Evolutionary conservation across 176 grass and related monocot species (phyloP).

Genomic region (Hordeum marinum): DNA sequence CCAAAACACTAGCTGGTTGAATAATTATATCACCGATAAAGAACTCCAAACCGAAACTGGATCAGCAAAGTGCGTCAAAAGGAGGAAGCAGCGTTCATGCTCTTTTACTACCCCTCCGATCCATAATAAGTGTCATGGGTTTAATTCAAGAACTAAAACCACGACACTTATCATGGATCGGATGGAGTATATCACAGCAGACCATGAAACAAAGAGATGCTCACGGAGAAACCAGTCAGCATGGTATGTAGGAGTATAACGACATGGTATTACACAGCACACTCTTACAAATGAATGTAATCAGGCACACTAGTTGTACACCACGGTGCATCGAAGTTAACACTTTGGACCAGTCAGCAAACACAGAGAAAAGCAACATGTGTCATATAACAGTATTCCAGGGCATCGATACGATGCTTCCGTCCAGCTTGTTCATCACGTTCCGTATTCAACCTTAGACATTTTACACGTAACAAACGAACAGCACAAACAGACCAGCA

Average conservation of each 20-base stretch:
- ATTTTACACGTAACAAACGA: conserved; percentile 8
- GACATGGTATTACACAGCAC: conserved; percentile 6
- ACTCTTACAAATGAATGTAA: conserved; percentile 36
- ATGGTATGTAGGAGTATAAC: no score
- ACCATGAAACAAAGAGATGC: neutral
- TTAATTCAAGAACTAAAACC: no score
- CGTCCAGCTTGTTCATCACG: neutral
- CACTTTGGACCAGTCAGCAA: conserved; percentile 14
- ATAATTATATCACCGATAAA: neutral
- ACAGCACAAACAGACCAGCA: conserved; percentile 19
- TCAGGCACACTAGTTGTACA: conserved; percentile 29
- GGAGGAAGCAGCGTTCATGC: neutral
- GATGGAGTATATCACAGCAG: neutral
- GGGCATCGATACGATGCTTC: conserved; percentile 11
- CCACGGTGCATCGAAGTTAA: neutral
- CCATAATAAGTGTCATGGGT: no score
- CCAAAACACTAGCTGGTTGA: neutral
- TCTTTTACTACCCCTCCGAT: neutral
- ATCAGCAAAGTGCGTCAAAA: neutral
- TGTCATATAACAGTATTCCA: conserved; percentile 1
- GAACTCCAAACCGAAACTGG: neutral
- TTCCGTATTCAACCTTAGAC: neutral
- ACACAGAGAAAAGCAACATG: conserved; percentile 11
- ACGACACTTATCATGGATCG: no score
- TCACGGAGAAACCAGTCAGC: neutral